Conservation (phyloP, 345 rosid species). For the Lenwebbia sp. region DNA sequence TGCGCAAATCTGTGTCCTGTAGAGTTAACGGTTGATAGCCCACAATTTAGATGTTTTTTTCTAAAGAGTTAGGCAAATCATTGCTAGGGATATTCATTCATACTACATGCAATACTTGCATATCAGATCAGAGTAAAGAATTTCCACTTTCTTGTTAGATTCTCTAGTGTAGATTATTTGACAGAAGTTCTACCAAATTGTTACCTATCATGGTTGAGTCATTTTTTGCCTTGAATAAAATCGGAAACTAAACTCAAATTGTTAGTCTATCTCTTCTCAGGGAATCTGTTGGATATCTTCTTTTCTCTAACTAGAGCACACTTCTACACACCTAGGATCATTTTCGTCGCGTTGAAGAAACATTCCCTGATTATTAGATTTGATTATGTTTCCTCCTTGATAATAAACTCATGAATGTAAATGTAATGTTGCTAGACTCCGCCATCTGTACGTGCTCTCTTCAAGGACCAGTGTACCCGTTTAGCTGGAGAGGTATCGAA, state of each 20-base stretch:
- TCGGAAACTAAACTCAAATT: neutral
- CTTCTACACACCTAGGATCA: neutral
- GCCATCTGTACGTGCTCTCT: constrained; percentile 37
- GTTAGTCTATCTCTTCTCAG: neutral
- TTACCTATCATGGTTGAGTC: neutral
- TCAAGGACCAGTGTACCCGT: constrained; percentile 57
- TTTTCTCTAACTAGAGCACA: neutral
- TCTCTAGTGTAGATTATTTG: neutral
- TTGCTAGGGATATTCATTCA: neutral
- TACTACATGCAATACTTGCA: neutral
- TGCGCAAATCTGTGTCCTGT: neutral
- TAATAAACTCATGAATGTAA: neutral
- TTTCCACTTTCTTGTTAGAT: neutral
- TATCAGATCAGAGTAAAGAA: neutral
- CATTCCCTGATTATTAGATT: neutral
- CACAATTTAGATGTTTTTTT: neutral
- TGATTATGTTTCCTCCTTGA: neutral
- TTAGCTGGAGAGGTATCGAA: constrained; percentile 52
- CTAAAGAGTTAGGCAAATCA: neutral
- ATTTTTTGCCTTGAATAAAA: neutral
- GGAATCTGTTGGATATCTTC: neutral
- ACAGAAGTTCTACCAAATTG: neutral
- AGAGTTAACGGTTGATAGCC: neutral
- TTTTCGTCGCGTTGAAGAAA: neutral
- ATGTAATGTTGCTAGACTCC: constrained; percentile 36